phyloP scores from a whole-genome alignment of 768 basidiomycete species.

The Termitomyces heimii region DNA sequence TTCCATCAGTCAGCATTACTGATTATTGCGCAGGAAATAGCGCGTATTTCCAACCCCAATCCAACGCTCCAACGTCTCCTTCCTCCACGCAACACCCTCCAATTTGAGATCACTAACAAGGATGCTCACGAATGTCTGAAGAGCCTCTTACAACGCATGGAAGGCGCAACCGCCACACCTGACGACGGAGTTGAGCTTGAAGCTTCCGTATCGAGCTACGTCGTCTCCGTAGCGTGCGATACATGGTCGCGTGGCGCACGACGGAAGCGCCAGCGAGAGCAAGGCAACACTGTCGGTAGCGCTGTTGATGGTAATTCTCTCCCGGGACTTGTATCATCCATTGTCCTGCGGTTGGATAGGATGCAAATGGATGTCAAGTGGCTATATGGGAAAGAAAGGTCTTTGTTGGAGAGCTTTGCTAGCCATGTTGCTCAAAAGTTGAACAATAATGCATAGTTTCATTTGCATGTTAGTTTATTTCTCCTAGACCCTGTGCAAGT shows the following conservation, averaged over 20 bases:
- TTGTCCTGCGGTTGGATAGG: background rate
- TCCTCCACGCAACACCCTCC: constrained; percentile 53
- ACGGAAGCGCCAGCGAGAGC: constrained; percentile 31
- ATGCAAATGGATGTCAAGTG: constrained; percentile 48
- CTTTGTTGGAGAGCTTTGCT: constrained; percentile 60
- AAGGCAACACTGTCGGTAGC: background rate
- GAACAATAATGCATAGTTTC: background rate
- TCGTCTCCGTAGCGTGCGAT: constrained; percentile 29
- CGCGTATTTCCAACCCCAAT: constrained; percentile 30
- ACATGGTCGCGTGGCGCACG: constrained; percentile 71
- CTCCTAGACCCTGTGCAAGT: no score
- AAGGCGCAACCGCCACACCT: background rate
- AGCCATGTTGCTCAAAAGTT: constrained; percentile 59
- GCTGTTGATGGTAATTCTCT: background rate
- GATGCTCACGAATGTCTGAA: constrained; percentile 25
- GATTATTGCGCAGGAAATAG: constrained; percentile 19
- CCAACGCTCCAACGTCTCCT: constrained; percentile 44
- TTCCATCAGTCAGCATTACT: background rate
- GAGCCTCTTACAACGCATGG: background rate
- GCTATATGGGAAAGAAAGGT: constrained; percentile 53
- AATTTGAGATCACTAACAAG: constrained; percentile 26
- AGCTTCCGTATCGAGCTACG: background rate
- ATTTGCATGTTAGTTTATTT: no score
- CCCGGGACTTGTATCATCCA: constrained; percentile 10
- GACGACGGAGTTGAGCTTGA: background rate